Evolutionary conservation across 352 stramenopile genomes (phyloP).

Genomic region (Pythium folliculosum): DNA sequence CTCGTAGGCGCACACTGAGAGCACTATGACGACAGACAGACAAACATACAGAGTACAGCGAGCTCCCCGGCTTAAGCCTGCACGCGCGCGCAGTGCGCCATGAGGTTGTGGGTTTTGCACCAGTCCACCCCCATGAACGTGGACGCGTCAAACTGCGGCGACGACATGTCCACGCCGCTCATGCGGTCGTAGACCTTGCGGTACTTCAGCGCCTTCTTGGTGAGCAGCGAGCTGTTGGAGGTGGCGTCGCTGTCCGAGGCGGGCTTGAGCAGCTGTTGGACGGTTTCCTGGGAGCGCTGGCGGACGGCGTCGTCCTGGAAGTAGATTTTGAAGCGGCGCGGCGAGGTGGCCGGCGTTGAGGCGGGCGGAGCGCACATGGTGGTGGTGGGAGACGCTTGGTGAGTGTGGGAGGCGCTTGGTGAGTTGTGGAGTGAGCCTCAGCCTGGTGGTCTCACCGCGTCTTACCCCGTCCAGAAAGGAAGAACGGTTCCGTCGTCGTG

Average conservation of each 20-base stretch:
- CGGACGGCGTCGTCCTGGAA: constrained; percentile 26
- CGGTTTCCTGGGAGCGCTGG: not conserved
- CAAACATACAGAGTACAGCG: too few relatives aligned
- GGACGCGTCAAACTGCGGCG: constrained; percentile 55
- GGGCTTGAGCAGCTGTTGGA: not conserved
- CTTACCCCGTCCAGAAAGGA: too few relatives aligned
- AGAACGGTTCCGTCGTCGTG: too few relatives aligned
- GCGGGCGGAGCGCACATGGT: not conserved
- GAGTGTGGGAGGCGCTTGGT: too few relatives aligned
- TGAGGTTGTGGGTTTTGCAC: constrained; percentile 23
- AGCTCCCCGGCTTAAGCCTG: not conserved
- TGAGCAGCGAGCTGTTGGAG: constrained; percentile 4
- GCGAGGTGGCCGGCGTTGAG: not conserved
- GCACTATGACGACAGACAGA: not conserved
- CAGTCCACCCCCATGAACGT: constrained; percentile 58
- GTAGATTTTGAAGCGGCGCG: constrained; percentile 24
- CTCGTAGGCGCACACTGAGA: not conserved
- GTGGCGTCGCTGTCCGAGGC: not conserved
- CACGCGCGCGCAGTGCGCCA: constrained; percentile 5
- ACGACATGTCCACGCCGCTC: constrained; percentile 24
- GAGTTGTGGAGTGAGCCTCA: too few relatives aligned
- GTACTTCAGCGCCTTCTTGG: constrained; percentile 33
- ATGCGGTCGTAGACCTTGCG: constrained; percentile 29
- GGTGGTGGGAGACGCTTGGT: too few relatives aligned
- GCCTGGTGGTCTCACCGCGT: too few relatives aligned